Evolutionary conservation across 2,329 filamentous ascomycete genomes (phyloP).

Genomic region (Cladophialophora bantiana): DNA sequence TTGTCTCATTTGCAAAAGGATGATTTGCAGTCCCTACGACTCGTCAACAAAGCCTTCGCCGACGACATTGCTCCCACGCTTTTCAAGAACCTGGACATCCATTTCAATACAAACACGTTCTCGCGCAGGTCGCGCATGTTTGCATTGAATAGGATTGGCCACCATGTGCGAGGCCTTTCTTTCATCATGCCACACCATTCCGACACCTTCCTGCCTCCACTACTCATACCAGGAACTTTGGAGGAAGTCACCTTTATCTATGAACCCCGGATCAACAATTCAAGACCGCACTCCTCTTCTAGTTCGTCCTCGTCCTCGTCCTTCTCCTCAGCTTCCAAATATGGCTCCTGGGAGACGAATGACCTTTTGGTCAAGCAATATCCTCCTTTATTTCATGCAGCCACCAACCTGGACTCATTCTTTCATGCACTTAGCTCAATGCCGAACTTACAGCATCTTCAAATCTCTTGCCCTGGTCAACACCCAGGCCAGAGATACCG

Average conservation of each 20-base stretch:
- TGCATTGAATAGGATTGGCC: slow-evolving; percentile 78
- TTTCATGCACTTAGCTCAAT: slow-evolving; percentile 74
- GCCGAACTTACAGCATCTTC: slow-evolving; percentile 74
- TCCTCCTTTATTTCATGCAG: slow-evolving; percentile 85
- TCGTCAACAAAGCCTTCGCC: slow-evolving; percentile 48
- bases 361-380: slow-evolving; percentile 86
- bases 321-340: slow-evolving; percentile 70
- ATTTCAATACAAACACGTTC: slow-evolving; percentile 70
- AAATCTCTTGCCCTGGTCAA: slow-evolving; percentile 77
- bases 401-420: slow-evolving; percentile 86
- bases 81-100: slow-evolving; percentile 54
- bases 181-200: slow-evolving; percentile 78
- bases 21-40: slow-evolving; percentile 47
- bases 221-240: slow-evolving; percentile 78
- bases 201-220: slow-evolving; percentile 83
- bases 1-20: slow-evolving; percentile 43
- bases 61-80: slow-evolving; percentile 46
- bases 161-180: slow-evolving; percentile 77
- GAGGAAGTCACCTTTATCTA: slow-evolving; percentile 83
- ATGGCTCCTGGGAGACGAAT: slow-evolving; percentile 78
- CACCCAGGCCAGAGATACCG: slow-evolving; percentile 73
- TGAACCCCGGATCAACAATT: slow-evolving; percentile 70
- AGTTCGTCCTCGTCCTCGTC: slow-evolving; percentile 30
- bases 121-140: slow-evolving; percentile 75
- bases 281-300: slow-evolving; percentile 63